Percentiles rank a stretch among this genome's conserved stretches.
Evolutionary conservation across 2,329 filamentous ascomycete genomes (phyloP).

Genomic region (Monilinia fructigena): DNA sequence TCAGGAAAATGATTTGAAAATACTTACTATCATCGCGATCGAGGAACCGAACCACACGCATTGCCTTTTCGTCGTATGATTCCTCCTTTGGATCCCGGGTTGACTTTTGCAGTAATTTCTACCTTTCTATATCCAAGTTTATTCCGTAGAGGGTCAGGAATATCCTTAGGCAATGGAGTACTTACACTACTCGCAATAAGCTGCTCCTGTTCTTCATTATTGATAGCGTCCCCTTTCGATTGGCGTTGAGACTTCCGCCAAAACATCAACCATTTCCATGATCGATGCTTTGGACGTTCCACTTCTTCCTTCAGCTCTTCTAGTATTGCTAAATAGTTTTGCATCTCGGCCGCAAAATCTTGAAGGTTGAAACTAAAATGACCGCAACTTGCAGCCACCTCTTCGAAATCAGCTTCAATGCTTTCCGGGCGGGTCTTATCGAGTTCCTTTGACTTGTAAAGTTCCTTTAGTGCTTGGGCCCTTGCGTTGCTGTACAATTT

Average conservation of each 20-base stretch:
- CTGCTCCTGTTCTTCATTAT: conserved; percentile 36
- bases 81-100: conserved; percentile 19
- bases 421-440: conserved; percentile 66
- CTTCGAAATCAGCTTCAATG: conserved; percentile 89
- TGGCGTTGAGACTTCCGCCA: conserved; percentile 54
- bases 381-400: conserved; percentile 95
- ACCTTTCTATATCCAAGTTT: conserved; percentile 30
- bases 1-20: conserved; percentile 28
- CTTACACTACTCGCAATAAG: conserved; percentile 30
- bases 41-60: conserved; percentile 55
- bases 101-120: conserved; percentile 25
- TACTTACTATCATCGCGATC: conserved; percentile 61
- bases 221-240: conserved; percentile 12
- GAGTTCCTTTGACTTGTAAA: conserved; percentile 79
- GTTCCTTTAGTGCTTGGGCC: conserved; percentile 69
- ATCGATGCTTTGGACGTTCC: conserved; percentile 58
- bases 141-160: conserved; percentile 25
- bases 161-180: conserved; percentile 31
- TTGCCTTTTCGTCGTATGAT: conserved; percentile 47
- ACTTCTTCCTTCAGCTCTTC: conserved; percentile 78
- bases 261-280: conserved; percentile 84
- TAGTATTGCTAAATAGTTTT: conserved; percentile 76
- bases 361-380: conserved; percentile 93
- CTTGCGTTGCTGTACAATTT: conserved; percentile 75
- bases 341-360: conserved; percentile 87